A percentile compares a stretch with the other conserved stretches of the same genome.
Evolutionary conservation across 129 eudicot species (phyloP).

Genomic region (Ambrosia artemisiifolia): DNA sequence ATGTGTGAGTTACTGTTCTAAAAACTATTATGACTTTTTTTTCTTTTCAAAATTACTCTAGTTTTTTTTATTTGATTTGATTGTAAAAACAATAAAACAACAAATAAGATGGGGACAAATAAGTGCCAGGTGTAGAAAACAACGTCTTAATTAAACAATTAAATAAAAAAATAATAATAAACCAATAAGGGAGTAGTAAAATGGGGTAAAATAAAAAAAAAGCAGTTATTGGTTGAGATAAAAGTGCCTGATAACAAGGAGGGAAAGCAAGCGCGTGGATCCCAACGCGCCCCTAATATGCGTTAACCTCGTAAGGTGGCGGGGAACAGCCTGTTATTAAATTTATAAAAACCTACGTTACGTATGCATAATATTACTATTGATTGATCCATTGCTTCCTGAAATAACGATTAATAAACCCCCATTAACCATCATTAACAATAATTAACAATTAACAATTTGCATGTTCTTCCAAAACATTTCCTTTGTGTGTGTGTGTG

Average conservation of each 20-base stretch:
- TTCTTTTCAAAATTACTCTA: no score
- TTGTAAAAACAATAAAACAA: neutral
- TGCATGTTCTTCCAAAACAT: slow-evolving; percentile 8
- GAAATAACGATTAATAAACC: slow-evolving; percentile 18
- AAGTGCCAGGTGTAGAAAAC: neutral
- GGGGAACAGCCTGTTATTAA: slow-evolving; percentile 39
- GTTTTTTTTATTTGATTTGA: no score
- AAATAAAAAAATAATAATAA: neutral
- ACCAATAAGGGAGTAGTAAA: slow-evolving; percentile 3
- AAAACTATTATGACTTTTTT: no score
- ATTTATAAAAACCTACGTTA: neutral
- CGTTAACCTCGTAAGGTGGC: slow-evolving; percentile 38
- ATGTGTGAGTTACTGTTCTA: no score
- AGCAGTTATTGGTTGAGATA: slow-evolving; percentile 28
- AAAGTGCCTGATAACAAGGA: slow-evolving; percentile 38
- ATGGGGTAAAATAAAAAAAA: neutral
- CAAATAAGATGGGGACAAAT: neutral
- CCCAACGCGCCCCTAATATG: slow-evolving; percentile 38
- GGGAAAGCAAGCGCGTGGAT: slow-evolving; percentile 29
- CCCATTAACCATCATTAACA: slow-evolving; percentile 19
- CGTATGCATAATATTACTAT: slow-evolving; percentile 1
- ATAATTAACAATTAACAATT: neutral
- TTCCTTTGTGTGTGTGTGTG: neutral
- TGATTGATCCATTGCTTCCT: slow-evolving; percentile 27
- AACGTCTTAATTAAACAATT: neutral